These are phyloP conservation scores for Xylariaceae sp. DNA, from an alignment of 2,329 filamentous ascomycete genomes.

Conservation along the genomic window DNA sequence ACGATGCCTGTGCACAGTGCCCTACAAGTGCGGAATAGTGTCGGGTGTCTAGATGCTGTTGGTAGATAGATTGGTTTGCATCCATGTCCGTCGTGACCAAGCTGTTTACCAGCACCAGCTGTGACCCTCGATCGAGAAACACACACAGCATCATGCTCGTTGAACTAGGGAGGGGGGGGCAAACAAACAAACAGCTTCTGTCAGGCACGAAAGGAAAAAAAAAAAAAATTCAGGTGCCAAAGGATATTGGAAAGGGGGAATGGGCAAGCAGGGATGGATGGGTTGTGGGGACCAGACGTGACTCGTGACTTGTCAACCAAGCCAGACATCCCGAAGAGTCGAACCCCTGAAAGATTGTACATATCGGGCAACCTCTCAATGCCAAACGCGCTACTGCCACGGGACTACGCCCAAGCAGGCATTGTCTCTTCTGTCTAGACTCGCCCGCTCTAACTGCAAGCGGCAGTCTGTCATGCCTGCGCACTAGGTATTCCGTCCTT, in stretches of 20 bases:
- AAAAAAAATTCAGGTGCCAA: background rate
- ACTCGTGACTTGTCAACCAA: background rate
- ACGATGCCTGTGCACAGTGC: background rate
- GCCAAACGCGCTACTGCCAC: background rate
- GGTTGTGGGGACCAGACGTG: slow-evolving; percentile 3
- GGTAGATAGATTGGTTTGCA: background rate
- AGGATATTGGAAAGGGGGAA: background rate
- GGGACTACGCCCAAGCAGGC: background rate
- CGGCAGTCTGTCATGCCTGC: background rate
- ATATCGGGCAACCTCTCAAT: background rate
- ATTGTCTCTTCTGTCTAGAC: background rate
- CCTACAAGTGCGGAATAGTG: background rate
- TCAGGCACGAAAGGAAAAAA: background rate
- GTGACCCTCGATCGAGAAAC: no score
- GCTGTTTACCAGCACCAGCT: no score
- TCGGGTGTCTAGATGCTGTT: background rate
- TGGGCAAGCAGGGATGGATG: slow-evolving; percentile 12
- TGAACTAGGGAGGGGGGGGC: no score
- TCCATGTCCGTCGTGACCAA: background rate
- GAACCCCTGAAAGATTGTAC: background rate
- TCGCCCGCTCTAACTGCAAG: background rate
- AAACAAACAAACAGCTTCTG: no score
- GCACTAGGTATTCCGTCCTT: no score
- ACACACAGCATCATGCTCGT: background rate
- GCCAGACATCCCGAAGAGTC: background rate